A percentile compares a stretch with the other conserved stretches of the same genome.
These are phyloP conservation scores for Penicillium cosmopolitanum DNA, from an alignment of 495 filamentous ascomycete species.

Conservation along the genomic window DNA sequence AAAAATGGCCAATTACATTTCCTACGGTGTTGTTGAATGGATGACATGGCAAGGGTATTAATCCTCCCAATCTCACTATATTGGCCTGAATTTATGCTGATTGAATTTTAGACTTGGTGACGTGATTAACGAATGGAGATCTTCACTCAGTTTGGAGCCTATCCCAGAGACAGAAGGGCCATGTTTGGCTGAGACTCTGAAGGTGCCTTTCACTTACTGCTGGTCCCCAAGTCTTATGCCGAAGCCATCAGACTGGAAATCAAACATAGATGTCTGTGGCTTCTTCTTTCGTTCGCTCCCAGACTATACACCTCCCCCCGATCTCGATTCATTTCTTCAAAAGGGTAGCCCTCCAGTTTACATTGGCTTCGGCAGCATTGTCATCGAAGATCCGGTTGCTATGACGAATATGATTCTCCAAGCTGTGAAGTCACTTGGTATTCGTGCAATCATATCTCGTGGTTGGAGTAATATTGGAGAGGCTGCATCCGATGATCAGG, in stretches of 20 bases:
- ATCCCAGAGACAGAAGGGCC: conserved; percentile 44
- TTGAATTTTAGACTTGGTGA: conserved; percentile 63
- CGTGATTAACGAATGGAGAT: conserved; percentile 59
- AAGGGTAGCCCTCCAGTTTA: conserved; percentile 61
- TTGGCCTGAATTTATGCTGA: no score
- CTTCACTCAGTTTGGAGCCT: conserved; percentile 55
- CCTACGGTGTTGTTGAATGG: conserved; percentile 64
- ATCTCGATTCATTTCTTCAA: conserved; percentile 55
- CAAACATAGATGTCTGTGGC: conserved; percentile 63
- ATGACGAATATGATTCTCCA: conserved; percentile 57
- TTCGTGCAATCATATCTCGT: conserved; percentile 62
- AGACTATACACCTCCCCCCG: conserved; percentile 53
- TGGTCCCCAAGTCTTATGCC: conserved; percentile 67
- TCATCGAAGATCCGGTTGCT: conserved; percentile 60
- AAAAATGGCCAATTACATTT: conserved; percentile 58
- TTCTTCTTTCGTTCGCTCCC: conserved; percentile 62
- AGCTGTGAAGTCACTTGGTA: conserved; percentile 52
- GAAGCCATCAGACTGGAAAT: conserved; percentile 63
- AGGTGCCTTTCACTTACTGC: conserved; percentile 66
- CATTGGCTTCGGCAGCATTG: conserved; percentile 71
- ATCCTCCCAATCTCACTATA: no score
- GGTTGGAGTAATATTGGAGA: conserved; percentile 66
- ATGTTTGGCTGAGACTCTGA: conserved; percentile 40
- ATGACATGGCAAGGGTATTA: conserved; percentile 71
- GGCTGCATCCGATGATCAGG: conserved; percentile 41